Conservation (phyloP, 2,329 filamentous ascomycete species). For the Fusarium foetens region DNA sequence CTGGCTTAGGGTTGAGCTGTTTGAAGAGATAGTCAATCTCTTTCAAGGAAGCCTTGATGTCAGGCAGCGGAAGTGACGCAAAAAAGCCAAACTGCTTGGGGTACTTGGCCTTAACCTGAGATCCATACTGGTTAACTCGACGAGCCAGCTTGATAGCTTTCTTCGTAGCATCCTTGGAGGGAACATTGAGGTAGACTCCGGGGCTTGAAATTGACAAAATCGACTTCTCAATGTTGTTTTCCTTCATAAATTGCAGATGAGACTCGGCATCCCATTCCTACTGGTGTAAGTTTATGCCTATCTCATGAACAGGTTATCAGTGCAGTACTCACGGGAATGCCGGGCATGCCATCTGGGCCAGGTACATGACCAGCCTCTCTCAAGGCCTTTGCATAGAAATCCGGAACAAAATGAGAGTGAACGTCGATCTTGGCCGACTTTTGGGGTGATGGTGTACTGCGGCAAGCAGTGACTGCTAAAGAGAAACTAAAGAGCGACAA, state of each 20-base stretch:
- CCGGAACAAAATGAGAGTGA: slow-evolving; percentile 7
- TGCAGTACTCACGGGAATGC: background rate
- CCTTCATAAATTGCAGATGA: slow-evolving; percentile 17
- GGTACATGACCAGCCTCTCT: slow-evolving; percentile 6
- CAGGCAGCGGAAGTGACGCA: background rate
- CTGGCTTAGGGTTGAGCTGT: slow-evolving; percentile 1
- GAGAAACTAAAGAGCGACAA: background rate
- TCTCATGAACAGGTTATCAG: accelerated
- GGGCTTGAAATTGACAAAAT: slow-evolving; percentile 15
- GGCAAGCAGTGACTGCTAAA: background rate
- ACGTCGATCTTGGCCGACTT: slow-evolving; percentile 17
- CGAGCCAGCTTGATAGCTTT: slow-evolving; percentile 1
- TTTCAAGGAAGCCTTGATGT: slow-evolving; percentile 9
- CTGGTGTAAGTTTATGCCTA: accelerated
- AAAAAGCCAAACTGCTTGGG: slow-evolving; percentile 18
- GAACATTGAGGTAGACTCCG: slow-evolving; percentile 13
- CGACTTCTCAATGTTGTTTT: slow-evolving; percentile 8
- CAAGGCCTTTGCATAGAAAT: slow-evolving; percentile 7
- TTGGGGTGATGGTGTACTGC: background rate
- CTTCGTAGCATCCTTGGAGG: background rate
- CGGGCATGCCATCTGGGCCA: slow-evolving; percentile 9
- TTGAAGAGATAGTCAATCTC: background rate
- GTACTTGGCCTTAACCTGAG: slow-evolving; percentile 7
- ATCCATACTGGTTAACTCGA: background rate
- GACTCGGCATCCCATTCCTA: slow-evolving; percentile 13